Percentiles rank a stretch among this genome's conserved stretches.
Evolutionary conservation across 2,329 filamentous ascomycete genomes (phyloP).

Genomic region (Colletotrichum sp.): DNA sequence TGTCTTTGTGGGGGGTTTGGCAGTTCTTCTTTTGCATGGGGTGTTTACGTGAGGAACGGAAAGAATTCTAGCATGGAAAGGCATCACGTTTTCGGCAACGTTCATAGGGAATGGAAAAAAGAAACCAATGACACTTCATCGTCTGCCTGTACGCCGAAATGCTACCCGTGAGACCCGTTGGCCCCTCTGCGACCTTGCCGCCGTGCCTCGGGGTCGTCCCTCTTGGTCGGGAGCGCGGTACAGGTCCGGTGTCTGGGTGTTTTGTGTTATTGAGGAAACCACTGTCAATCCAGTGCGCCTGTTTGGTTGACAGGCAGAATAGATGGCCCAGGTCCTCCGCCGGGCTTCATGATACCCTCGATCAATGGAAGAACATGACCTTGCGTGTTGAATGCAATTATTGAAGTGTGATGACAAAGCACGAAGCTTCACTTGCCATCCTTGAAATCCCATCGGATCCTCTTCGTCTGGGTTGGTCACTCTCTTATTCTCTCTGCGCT

Average conservation of each 20-base stretch:
- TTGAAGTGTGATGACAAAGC: not conserved
- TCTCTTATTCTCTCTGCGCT: not conserved
- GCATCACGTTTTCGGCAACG: slow-evolving; percentile 25
- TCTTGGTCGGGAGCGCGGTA: not conserved
- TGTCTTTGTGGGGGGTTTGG: slow-evolving; percentile 19
- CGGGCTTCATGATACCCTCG: slow-evolving; percentile 19
- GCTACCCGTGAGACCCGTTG: slow-evolving; percentile 5
- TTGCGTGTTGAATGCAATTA: not conserved
- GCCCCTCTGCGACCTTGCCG: not conserved
- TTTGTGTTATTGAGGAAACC: slow-evolving; percentile 1
- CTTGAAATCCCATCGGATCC: not conserved
- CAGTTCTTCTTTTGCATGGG: slow-evolving; percentile 26
- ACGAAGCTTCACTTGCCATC: not conserved
- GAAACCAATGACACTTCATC: slow-evolving; percentile 22
- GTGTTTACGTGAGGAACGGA: slow-evolving; percentile 27
- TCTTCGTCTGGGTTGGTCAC: not conserved
- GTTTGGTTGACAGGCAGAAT: slow-evolving; percentile 2
- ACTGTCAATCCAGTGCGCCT: not conserved
- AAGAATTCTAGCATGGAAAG: slow-evolving; percentile 26
- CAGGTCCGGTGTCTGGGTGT: slow-evolving; percentile 11
- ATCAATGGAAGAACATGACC: slow-evolving; percentile 14
- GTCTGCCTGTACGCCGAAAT: not conserved
- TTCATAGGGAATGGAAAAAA: slow-evolving; percentile 26
- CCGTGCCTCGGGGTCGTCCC: not conserved
- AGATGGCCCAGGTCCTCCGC: slow-evolving; percentile 7